Percentiles rank a stretch among this genome's conserved stretches.
Conservation (phyloP, 805 yeast genomes). For the Torulaspora microellipsoides region DNA sequence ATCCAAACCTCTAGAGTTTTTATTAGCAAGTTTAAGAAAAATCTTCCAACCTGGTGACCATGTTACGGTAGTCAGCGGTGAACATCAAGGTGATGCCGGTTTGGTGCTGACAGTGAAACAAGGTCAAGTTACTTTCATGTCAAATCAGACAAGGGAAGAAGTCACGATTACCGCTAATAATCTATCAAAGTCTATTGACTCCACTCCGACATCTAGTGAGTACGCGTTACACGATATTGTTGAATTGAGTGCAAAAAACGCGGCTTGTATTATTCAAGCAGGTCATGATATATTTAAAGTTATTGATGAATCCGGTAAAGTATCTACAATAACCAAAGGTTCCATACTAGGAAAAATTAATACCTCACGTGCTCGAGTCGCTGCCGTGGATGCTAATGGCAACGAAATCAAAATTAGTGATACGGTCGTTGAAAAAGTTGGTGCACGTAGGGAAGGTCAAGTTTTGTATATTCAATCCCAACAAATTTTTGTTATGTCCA, state of each 20-base stretch:
- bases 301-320: slow-evolving; percentile 75
- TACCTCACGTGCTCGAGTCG: slow-evolving; percentile 66
- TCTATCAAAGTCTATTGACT: slow-evolving; percentile 85
- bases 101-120: slow-evolving; percentile 77
- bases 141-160: slow-evolving; percentile 85
- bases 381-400: slow-evolving; percentile 85
- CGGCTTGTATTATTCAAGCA: slow-evolving; percentile 85
- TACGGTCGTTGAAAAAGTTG: slow-evolving; percentile 77
- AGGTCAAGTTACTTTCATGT: slow-evolving; percentile 83
- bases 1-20: slow-evolving; percentile 63
- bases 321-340: slow-evolving; percentile 65
- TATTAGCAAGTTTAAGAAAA: slow-evolving; percentile 76
- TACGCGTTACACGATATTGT: slow-evolving; percentile 88
- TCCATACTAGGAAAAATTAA: slow-evolving; percentile 77
- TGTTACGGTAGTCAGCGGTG: slow-evolving; percentile 87
- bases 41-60: slow-evolving; percentile 90
- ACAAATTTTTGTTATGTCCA: slow-evolving; percentile 72
- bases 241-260: slow-evolving; percentile 76
- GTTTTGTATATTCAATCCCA: slow-evolving; percentile 83
- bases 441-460: slow-evolving; percentile 84
- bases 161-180: slow-evolving; percentile 90
- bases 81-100: slow-evolving; percentile 91
- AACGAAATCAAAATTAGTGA: slow-evolving; percentile 85
- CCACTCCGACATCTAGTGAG: slow-evolving; percentile 67
- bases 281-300: slow-evolving; percentile 84